Percentiles rank a stretch among this genome's conserved stretches.
phyloP scores from a whole-genome alignment of 208 protist genomes.

The Leishmania mexicana region DNA sequence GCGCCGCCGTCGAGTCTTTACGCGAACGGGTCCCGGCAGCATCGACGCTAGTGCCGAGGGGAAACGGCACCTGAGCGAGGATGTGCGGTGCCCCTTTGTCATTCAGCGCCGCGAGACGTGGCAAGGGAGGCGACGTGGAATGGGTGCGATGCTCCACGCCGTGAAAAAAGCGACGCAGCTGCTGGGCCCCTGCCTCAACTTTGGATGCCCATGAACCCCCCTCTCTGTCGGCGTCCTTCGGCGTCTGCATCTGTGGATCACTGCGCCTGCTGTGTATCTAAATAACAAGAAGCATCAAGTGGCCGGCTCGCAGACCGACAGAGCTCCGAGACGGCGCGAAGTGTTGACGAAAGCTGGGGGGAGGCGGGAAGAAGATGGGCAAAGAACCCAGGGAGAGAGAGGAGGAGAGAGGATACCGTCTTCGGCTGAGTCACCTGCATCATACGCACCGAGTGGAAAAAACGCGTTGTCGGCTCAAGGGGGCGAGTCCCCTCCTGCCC shows the following conservation, averaged over 20 bases:
- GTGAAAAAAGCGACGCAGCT: constrained; percentile 21
- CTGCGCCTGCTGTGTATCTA: neutral
- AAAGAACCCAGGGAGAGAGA: neutral
- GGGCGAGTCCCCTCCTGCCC: neutral
- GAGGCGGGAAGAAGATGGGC: neutral
- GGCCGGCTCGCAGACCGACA: neutral
- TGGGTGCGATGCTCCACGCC: neutral
- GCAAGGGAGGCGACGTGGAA: neutral
- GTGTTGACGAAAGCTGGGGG: neutral
- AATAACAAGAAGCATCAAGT: neutral
- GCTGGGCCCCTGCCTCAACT: constrained; percentile 20
- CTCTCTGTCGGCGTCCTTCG: constrained; percentile 3
- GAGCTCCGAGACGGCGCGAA: neutral
- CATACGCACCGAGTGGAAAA: neutral
- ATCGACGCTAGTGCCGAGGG: neutral
- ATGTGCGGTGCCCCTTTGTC: neutral
- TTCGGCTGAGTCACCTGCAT: neutral
- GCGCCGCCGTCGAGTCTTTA: neutral
- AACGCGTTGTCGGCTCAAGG: neutral
- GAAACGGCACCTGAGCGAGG: neutral
- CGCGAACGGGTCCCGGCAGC: neutral
- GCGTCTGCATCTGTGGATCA: neutral
- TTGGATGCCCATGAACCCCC: constrained; percentile 13
- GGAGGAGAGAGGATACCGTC: no score
- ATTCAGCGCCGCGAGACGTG: neutral